A percentile compares a stretch with the other conserved stretches of the same genome.
Conservation (phyloP, 2,329 filamentous ascomycete genomes). For the Neophaeococcomyces mojaviensis region DNA sequence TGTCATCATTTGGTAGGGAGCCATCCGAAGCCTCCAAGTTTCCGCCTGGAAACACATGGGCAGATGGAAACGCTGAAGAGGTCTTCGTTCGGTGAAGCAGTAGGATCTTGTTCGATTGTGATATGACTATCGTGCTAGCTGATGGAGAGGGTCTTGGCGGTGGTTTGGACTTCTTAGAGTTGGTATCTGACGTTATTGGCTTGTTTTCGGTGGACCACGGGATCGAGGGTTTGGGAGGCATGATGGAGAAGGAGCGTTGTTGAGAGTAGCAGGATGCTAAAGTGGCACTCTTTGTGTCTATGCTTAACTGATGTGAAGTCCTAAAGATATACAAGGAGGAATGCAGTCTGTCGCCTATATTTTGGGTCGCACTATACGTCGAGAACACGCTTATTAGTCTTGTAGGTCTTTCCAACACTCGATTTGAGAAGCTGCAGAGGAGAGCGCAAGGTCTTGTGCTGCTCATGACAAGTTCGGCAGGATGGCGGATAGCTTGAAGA, state of each 20-base stretch:
- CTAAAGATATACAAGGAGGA: too few relatives aligned
- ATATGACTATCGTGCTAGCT: slow-evolving; percentile 71
- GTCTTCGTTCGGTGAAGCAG: slow-evolving; percentile 79
- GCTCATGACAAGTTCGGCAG: too few relatives aligned
- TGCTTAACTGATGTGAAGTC: neutral
- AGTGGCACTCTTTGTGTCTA: neutral
- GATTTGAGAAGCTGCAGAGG: too few relatives aligned
- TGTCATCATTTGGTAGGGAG: slow-evolving; percentile 41
- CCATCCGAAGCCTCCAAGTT: slow-evolving; percentile 73
- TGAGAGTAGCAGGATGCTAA: neutral
- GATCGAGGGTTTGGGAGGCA: slow-evolving; percentile 5
- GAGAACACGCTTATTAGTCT: too few relatives aligned
- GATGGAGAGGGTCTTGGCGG: slow-evolving; percentile 14
- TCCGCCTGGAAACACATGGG: slow-evolving; percentile 92
- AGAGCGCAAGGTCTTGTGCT: too few relatives aligned
- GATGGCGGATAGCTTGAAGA: neutral
- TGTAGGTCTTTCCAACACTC: too few relatives aligned
- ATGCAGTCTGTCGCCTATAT: too few relatives aligned
- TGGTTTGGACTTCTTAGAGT: slow-evolving; percentile 15
- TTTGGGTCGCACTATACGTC: too few relatives aligned
- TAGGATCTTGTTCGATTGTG: slow-evolving; percentile 77
- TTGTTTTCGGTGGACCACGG: slow-evolving; percentile 8
- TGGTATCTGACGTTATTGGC: slow-evolving; percentile 27
- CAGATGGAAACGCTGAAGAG: slow-evolving; percentile 77
- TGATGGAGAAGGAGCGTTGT: neutral